phyloP scores from a whole-genome alignment of 306 rosid genomes.

The Malus fusca region DNA sequence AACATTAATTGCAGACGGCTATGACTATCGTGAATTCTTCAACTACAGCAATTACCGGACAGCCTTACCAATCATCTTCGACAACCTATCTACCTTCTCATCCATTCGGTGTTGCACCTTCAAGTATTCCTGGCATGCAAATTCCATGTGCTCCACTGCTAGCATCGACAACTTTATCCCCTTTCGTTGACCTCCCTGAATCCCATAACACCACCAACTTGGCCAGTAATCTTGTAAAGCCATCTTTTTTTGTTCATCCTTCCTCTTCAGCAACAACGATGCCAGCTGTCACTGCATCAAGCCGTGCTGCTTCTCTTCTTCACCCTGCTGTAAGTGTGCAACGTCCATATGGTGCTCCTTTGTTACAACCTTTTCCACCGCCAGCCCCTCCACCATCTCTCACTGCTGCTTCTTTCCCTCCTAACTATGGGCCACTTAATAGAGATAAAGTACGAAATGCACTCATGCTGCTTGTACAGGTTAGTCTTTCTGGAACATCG shows the following conservation, averaged over 20 bases:
- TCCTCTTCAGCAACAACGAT: conserved; percentile 41
- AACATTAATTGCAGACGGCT: conserved; percentile 49
- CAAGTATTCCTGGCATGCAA: conserved; percentile 39
- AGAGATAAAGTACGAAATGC: conserved; percentile 83
- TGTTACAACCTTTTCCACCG: conserved; percentile 84
- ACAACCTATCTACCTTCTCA: conserved; percentile 31
- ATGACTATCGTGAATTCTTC: conserved; percentile 25
- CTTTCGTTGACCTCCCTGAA: conserved; percentile 40
- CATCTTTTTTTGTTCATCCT: conserved; percentile 55
- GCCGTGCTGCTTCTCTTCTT: conserved; percentile 33
- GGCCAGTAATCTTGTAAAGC: conserved; percentile 58
- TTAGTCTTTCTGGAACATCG: not conserved
- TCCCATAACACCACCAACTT: conserved; percentile 32
- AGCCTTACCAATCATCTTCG: conserved; percentile 29
- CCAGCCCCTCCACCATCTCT: conserved; percentile 71
- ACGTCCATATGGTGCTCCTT: conserved; percentile 68
- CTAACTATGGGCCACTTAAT: conserved; percentile 29
- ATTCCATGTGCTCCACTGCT: conserved; percentile 40
- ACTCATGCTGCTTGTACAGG: conserved; percentile 74
- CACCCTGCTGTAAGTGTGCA: conserved; percentile 50
- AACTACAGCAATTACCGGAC: conserved; percentile 26
- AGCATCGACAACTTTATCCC: conserved; percentile 27
- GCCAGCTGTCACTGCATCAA: conserved; percentile 51
- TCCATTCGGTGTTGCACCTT: conserved; percentile 34
- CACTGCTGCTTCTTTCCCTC: conserved; percentile 43